These are phyloP conservation scores for Penicillium cinerascens DNA, from an alignment of 495 filamentous ascomycete genomes.

Conservation along the genomic window DNA sequence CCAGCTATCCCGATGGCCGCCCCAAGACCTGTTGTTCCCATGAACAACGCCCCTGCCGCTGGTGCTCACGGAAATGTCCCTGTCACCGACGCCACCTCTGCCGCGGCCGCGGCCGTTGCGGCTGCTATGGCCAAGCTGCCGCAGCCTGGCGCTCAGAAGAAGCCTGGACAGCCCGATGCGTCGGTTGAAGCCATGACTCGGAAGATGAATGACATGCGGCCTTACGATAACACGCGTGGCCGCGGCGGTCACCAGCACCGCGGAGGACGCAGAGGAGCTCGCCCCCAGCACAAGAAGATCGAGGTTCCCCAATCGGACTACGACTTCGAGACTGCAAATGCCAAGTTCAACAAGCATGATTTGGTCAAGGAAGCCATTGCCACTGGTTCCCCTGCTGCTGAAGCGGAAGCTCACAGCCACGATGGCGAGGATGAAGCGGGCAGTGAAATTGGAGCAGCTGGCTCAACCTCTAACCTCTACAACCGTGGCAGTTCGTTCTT, in stretches of 20 bases:
- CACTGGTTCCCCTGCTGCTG: conserved; percentile 63
- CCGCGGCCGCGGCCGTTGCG: conserved; percentile 81
- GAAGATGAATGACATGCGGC: conserved; percentile 84
- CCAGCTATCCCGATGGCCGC: conserved; percentile 60
- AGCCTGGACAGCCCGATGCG: conserved; percentile 39
- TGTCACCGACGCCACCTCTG: conserved; percentile 71
- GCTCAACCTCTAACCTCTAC: conserved; percentile 48
- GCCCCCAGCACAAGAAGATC: conserved; percentile 62
- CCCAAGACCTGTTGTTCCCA: conserved; percentile 42
- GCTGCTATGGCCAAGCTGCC: conserved; percentile 83
- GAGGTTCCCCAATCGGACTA: conserved; percentile 88
- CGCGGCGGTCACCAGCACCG: conserved; percentile 51
- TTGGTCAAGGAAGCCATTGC: conserved; percentile 88
- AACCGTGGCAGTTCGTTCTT: conserved; percentile 88
- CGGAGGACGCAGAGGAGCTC: conserved; percentile 54
- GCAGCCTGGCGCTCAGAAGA: conserved; percentile 45
- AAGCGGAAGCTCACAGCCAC: conserved; percentile 39
- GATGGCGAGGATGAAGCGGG: conserved; percentile 34
- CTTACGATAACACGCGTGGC: conserved; percentile 53
- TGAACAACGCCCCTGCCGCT: conserved; percentile 28
- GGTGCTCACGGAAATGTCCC: conserved; percentile 35
- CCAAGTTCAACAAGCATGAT: conserved; percentile 98
- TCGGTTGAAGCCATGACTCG: conserved; percentile 74
- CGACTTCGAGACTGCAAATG: conserved; percentile 89
- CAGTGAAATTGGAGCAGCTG: conserved; percentile 33